These are phyloP conservation scores for Cyberlindnera japonica DNA, from an alignment of 805 yeast genomes.

Conservation along the genomic window DNA sequence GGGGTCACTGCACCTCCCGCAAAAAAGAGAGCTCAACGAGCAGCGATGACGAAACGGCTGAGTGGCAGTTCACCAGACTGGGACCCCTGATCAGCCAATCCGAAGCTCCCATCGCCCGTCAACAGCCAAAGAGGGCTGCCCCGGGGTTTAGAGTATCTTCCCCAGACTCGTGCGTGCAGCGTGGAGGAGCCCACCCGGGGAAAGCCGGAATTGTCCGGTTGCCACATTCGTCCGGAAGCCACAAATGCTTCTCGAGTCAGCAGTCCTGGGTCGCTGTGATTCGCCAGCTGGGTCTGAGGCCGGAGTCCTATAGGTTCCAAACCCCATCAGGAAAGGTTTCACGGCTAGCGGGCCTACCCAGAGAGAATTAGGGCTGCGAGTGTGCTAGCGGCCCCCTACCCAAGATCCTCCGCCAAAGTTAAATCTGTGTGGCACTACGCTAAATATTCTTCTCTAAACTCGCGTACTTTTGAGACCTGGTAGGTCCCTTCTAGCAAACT, in stretches of 20 bases:
- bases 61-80: neutral
- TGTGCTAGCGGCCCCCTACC: no score
- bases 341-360: neutral
- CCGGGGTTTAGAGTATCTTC: slow-evolving; percentile 7
- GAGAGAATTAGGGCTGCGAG: neutral
- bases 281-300: neutral
- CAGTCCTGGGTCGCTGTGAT: neutral
- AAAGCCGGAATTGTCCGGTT: neutral
- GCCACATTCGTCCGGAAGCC: slow-evolving; percentile 4
- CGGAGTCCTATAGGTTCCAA: slow-evolving; percentile 1
- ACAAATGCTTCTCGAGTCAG: neutral
- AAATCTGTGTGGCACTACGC: no score
- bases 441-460: neutral
- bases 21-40: no score
- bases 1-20: neutral
- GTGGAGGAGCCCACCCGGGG: neutral
- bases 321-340: neutral
- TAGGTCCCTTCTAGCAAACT: slow-evolving; percentile 10
- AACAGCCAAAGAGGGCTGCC: no score
- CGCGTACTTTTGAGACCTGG: neutral
- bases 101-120: neutral
- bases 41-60: neutral
- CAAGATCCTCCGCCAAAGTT: no score
- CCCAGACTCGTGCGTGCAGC: slow-evolving; percentile 4
- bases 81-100: neutral